Evolutionary conservation across 2,329 filamentous ascomycete species (phyloP), one percentile per base, ranked within the genome.

Genomic region (Fusarium subglutinans): DNA sequence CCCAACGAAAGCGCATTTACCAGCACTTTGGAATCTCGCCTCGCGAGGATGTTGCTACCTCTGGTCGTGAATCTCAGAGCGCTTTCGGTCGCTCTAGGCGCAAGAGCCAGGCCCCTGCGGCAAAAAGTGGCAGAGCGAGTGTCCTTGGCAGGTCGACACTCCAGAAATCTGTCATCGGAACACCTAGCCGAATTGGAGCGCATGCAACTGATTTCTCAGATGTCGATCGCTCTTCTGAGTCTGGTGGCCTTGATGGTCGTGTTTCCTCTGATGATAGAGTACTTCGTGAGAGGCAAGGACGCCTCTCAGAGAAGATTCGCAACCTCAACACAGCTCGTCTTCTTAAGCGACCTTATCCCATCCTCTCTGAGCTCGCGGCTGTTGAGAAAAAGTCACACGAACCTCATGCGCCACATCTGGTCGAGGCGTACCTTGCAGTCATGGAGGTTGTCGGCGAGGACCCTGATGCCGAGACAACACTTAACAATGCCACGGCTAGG

Each of bases 1-100:
- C 93, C 22, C 96, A 98, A 84, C 92, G 96, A 72, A 94, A 93
- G 82, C 92, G 92, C 75, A 98, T 99, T 73, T 98, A 98, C 83
- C 92, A 98, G 79, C 96, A 99, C 83, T 98, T 99, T 82, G 96
- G 96, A 20, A 92, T 99, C 80, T 92, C 91, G 79, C 85, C 88
- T 11, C 85, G 86, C 30, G 88, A 91, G 54, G 87, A 87, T 38
- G 69, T 79, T 13, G 76, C 76, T 38, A 80, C 83, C 9, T 78
- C 85, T 48, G 81, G 82, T 58, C 83, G 85, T 74, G 86, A 89
- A 69, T 81, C 85, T 8, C 85, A 87, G 64, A 88, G 86, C 26
- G 89, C 87, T 6, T 92, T 92, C 75, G 90, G 90, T 17, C 86
- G 88, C 53, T 91, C 90, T 11, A 84, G 88, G 72, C 85, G 89